Conservation (phyloP, 1,284 basidiomycete species). For the Boletellus deceptivus region DNA sequence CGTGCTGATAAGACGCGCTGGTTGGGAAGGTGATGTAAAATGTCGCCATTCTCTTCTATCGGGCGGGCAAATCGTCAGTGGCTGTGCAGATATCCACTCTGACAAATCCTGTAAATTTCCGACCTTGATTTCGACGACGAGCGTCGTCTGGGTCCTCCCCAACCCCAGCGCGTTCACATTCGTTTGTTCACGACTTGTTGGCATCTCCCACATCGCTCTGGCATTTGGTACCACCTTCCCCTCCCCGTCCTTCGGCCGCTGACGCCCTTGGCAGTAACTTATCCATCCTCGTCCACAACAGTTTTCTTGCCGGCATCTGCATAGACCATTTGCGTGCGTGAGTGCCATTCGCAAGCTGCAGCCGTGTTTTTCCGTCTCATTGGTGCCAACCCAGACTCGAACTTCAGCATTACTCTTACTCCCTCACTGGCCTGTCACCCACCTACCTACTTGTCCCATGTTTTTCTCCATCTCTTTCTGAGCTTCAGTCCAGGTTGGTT, state of each 20-base stretch:
- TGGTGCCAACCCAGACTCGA: slow-evolving; percentile 12
- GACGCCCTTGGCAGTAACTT: slow-evolving; percentile 22
- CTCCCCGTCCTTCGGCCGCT: slow-evolving; percentile 8
- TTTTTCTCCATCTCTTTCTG: slow-evolving; percentile 15
- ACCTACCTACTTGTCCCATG: slow-evolving; percentile 18
- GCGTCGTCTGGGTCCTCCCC: not conserved
- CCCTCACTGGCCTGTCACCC: not conserved
- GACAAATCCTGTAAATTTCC: slow-evolving; percentile 26
- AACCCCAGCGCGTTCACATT: not conserved
- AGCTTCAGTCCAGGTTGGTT: slow-evolving; percentile 10
- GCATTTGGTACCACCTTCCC: not conserved
- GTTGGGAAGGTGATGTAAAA: no score
- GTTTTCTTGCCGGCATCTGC: slow-evolving; percentile 7
- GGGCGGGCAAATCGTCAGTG: slow-evolving; percentile 19
- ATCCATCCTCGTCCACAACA: slow-evolving; percentile 7
- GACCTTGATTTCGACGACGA: slow-evolving; percentile 19
- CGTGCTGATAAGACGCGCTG: no score
- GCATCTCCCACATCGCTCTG: not conserved
- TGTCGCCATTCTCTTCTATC: not conserved
- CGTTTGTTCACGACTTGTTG: slow-evolving; percentile 18
- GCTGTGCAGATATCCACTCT: slow-evolving; percentile 26
- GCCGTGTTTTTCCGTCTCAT: slow-evolving; percentile 13
- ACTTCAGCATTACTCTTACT: slow-evolving; percentile 6
- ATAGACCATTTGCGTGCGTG: slow-evolving; percentile 11
- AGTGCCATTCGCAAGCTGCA: not conserved